Evolutionary conservation across 2,329 filamentous ascomycete species (phyloP).

Genomic region (Fusarium sterilihyphosum): DNA sequence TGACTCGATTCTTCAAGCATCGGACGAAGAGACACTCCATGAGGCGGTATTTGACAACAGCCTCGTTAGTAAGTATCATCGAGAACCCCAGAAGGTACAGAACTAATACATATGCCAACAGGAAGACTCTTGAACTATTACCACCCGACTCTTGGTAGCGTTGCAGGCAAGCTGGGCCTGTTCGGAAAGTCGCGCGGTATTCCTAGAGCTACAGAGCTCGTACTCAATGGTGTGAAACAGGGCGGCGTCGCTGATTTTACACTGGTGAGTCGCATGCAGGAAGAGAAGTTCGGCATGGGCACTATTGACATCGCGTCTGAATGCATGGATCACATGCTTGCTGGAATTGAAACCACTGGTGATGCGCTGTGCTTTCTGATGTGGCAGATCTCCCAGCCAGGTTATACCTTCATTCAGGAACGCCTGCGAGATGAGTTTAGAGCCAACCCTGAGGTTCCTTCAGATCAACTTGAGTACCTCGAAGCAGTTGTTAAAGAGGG

Average conservation of each 20-base stretch:
- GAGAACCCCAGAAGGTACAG: fast-evolving
- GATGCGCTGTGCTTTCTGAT: constrained; percentile 34
- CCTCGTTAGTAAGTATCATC: constrained; percentile 6
- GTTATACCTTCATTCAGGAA: constrained; percentile 2
- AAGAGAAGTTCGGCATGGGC: constrained; percentile 16
- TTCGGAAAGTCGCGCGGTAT: constrained; percentile 24
- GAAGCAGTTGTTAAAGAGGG: constrained; percentile 32
- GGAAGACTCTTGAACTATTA: constrained; percentile 19
- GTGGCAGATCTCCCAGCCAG: constrained; percentile 31
- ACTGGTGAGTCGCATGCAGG: constrained; percentile 18
- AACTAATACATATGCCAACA: not conserved
- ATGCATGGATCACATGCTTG: constrained; percentile 32
- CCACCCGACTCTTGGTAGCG: not conserved
- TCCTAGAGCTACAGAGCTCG: not conserved
- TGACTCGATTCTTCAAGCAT: constrained; percentile 10
- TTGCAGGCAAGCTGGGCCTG: constrained; percentile 11
- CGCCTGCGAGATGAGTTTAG: constrained; percentile 6
- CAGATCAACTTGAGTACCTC: constrained; percentile 20
- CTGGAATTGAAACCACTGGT: constrained; percentile 36
- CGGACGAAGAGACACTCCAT: constrained; percentile 16
- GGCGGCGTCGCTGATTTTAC: constrained; percentile 21
- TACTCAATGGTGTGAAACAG: constrained; percentile 10
- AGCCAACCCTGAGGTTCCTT: not conserved
- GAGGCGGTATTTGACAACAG: constrained; percentile 26
- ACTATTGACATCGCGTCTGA: constrained; percentile 23